Base-by-base conservation (phyloP, 2,329 filamentous ascomycete species). In the Anthostomella pinea region DNA sequence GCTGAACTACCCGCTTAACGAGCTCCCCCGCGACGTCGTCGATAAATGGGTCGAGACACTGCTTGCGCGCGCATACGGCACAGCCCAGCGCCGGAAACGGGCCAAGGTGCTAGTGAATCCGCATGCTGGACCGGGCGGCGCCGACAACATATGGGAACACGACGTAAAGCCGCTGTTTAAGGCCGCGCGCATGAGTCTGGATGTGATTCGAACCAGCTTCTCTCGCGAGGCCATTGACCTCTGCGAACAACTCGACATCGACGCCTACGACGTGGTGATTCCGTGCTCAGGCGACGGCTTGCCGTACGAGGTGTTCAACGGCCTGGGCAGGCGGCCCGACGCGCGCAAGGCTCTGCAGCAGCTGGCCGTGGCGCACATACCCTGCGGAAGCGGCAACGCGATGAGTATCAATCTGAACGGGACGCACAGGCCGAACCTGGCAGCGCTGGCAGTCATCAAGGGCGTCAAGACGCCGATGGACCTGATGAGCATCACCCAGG, bases 271-370 rank as follows among this genome's bases (percentile, higher is more conserved):
- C 65, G 83, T 89, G 7, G 76, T 97, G 10, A 81, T 91, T 17
- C 87, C 87, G 45, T 93, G 88, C 58, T 96, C 91, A 1, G 93
- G 93, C 4, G 93, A 98, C 53, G 93, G 93, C 8, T 72, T 95
- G 24, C 84, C 88, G 0, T 85, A 95, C 59, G 93, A 98, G 63
- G 85, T 95, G 7, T 95, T 96, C 69, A 97, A 98, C 58, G 93
- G 93, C 0, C 67, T 98, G 20, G 89, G 79, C 10, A 83, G 80
- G 63, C 81, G 88, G 24, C 58, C 73, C 4, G 86, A 96, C 63
- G 89, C 89, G 14, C 70, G 73, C 20, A 75, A 75, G 37, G 93
- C 91, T 0, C 66, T 98, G 42, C 67, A 72, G 15, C 85, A 83
- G 53, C 67, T 97, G 10, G 87, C 93, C 1, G 81, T 98, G 2